Base-by-base conservation (phyloP, 2,329 filamentous ascomycete species). In the Fusarium tricinctum region DNA sequence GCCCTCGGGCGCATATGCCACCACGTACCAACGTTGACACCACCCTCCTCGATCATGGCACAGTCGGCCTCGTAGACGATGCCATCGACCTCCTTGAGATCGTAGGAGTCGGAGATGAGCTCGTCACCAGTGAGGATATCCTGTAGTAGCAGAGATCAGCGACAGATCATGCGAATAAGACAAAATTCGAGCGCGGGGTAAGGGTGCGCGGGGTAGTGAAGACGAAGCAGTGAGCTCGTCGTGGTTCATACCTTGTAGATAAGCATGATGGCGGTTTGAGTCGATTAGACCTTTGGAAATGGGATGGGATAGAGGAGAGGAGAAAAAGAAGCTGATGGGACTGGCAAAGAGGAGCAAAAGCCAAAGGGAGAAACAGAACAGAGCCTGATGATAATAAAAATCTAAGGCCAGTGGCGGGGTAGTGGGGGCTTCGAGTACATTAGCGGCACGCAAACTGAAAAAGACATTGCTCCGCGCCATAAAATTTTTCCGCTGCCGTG, bases 31-130 rank as follows among this genome's bases (percentile, higher is more conserved):
- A 97, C 89, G 71, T 87, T 81, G 78, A 95, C 89, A 70, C 81
- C 88, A 70, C 89, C 93, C 81, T 94, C 86, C 63, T 88, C 89
- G 84, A 97, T 94, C 89, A 95, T 97, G 80, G 87, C 85, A 84
- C 94, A 97, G 84, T 99, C 91, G 79, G 91, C 91, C 86, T 98
- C 95, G 85, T 92, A 98, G 76, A 92, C 89, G 74, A 92, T 85
- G 73, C 88, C 89, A 81, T 94, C 92, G 69, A 95, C 79, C 81
- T 91, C 86, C 85, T 92, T 93, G 79, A 97, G 82, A 75, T 94
- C 86, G 85, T 91, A 97, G 74, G 92, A 96, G 85, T 98, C 95
- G 78, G 96, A 97, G 89, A 98, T 90, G 81, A 99, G 88, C 91
- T 99, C 96, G 85, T 97, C 95, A 73, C 85, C 92, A 82, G 89